phyloP scores from a whole-genome alignment of 768 basidiomycete genomes.

The Auriscalpium orientale region DNA sequence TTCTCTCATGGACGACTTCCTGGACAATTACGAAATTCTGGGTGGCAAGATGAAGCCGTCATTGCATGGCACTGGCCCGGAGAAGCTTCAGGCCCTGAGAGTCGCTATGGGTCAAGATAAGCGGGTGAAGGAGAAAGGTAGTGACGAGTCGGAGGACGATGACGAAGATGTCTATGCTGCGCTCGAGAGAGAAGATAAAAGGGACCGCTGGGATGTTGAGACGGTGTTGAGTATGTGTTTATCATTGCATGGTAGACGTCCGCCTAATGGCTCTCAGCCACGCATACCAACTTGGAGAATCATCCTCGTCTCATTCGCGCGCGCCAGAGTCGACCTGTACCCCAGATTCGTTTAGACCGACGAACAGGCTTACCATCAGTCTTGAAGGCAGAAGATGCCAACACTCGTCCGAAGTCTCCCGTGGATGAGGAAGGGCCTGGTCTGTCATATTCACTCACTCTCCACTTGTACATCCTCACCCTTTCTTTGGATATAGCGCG shows the following conservation, averaged over 20 bases:
- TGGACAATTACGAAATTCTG: conserved; percentile 83
- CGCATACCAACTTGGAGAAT: conserved; percentile 96
- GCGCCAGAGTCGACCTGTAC: conserved; percentile 41
- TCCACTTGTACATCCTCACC: conserved; percentile 2
- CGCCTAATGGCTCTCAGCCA: conserved; percentile 37
- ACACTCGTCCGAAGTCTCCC: conserved; percentile 2
- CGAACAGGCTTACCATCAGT: conserved; percentile 71
- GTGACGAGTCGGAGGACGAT: conserved; percentile 34
- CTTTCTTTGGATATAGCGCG: conserved; percentile 25
- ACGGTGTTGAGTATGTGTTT: conserved; percentile 76
- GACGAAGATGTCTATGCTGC: conserved; percentile 37
- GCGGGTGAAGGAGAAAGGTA: conserved; percentile 39
- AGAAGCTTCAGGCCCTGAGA: conserved; percentile 77
- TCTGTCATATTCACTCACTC: background rate
- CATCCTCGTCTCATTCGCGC: conserved; percentile 85
- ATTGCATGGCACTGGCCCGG: conserved; percentile 62
- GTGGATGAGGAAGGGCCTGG: too few relatives aligned
- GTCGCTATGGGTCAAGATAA: conserved; percentile 68
- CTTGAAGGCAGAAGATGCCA: conserved; percentile 20
- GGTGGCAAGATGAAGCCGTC: conserved; percentile 80
- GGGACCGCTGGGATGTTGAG: conserved; percentile 92
- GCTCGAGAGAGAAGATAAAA: conserved; percentile 42
- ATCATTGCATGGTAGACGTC: background rate
- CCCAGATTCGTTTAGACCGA: conserved; percentile 66
- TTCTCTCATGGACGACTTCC: conserved; percentile 86